A percentile compares a stretch with the other conserved stretches of the same genome.
phyloP scores from a whole-genome alignment of 1,284 basidiomycete genomes.

The Cryptococcus sp. region DNA sequence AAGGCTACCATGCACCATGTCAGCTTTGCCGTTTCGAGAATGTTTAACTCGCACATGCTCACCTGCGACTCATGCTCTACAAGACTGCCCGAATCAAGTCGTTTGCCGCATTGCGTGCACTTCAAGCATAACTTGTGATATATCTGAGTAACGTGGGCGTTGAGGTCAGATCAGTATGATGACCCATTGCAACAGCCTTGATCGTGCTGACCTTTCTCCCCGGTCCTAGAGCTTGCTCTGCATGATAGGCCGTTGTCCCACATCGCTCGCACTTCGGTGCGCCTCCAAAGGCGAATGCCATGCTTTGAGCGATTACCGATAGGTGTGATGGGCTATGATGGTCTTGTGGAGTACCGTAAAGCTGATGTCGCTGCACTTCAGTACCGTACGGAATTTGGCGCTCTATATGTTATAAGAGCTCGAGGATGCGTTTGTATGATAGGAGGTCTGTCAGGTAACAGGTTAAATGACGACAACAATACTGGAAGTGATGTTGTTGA shows the following conservation, averaged over 20 bases:
- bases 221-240: constrained; percentile 54
- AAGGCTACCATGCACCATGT: constrained; percentile 32
- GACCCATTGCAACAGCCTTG: neutral
- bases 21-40: neutral
- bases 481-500: no score
- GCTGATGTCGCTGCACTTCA: no score
- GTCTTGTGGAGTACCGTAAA: no score
- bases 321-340: no score
- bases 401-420: no score
- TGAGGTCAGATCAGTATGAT: neutral
- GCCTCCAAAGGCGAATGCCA: constrained; percentile 26
- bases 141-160: constrained; percentile 30
- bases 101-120: constrained; percentile 51
- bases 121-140: constrained; percentile 56
- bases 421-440: no score
- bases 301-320: no score
- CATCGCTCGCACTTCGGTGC: constrained; percentile 51
- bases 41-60: constrained; percentile 11
- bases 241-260: constrained; percentile 50
- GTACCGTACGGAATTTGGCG: no score
- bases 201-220: constrained; percentile 43
- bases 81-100: constrained; percentile 50
- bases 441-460: no score
- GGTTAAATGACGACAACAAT: no score
- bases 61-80: constrained; percentile 53